Evolutionary conservation across 1,284 basidiomycete genomes (phyloP).

Genomic region (Cryptococcus sp.): DNA sequence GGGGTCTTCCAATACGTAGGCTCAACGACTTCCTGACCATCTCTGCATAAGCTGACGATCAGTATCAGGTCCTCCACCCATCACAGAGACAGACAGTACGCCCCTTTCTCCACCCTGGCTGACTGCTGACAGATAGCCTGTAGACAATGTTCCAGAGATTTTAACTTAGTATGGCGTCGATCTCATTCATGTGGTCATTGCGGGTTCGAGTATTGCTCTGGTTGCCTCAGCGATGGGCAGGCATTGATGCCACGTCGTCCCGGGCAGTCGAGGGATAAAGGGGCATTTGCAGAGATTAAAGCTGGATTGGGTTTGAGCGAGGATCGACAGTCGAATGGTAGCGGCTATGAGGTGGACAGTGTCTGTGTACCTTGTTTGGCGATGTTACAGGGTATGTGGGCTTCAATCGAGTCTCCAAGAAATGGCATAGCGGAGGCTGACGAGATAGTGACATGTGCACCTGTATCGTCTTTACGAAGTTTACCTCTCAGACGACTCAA

Average conservation of each 20-base stretch:
- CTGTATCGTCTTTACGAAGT: constrained; percentile 30
- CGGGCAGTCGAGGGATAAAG: constrained; percentile 3
- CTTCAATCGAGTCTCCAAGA: neutral
- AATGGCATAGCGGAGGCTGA: neutral
- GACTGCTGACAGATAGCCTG: constrained; percentile 25
- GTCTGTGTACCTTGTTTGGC: constrained; percentile 41
- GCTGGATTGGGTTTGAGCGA: constrained; percentile 18
- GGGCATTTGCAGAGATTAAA: constrained; percentile 18
- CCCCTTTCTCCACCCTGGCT: neutral
- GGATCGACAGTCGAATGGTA: constrained; percentile 12
- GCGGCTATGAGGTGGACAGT: constrained; percentile 28
- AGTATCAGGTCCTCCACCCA: constrained; percentile 48
- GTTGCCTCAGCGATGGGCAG: constrained; percentile 40
- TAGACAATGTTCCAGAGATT: constrained; percentile 42
- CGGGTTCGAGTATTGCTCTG: constrained; percentile 46
- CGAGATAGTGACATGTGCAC: constrained; percentile 39
- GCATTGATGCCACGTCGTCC: constrained; percentile 44
- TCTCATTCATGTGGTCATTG: constrained; percentile 44
- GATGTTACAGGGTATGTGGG: constrained; percentile 44
- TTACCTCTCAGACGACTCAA: constrained; percentile 46
- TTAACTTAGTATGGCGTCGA: constrained; percentile 42
- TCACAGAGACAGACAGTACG: constrained; percentile 37
- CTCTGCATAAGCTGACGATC: constrained; percentile 3
- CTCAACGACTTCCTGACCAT: neutral
- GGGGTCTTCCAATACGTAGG: constrained; percentile 36